Conservation (phyloP, 176 grass and related monocot species). For the Lolium multiflorum region DNA sequence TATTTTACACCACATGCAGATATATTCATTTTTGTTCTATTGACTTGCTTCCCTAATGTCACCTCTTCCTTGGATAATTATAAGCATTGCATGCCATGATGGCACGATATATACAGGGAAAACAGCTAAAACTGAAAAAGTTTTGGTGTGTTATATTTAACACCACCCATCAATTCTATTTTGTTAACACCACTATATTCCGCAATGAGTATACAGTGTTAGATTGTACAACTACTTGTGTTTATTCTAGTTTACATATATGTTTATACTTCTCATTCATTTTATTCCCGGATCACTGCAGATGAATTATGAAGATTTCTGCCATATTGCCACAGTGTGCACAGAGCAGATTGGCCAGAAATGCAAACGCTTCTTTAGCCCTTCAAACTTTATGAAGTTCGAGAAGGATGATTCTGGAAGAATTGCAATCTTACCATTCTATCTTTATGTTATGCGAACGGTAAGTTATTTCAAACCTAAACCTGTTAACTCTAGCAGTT, state of each 20-base stretch:
- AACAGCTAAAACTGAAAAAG: background rate
- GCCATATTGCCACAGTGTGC: conserved; percentile 95
- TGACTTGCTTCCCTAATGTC: conserved; percentile 5
- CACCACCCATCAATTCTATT: background rate
- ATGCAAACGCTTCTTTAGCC: conserved; percentile 95
- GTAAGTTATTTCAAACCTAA: conserved; percentile 57
- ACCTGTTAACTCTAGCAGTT: conserved; percentile 3
- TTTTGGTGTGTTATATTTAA: background rate
- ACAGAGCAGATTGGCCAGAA: conserved; percentile 98
- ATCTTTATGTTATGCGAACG: conserved; percentile 98
- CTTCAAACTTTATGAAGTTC: conserved; percentile 99
- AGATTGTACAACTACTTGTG: conserved; percentile 6
- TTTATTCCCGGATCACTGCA: conserved; percentile 43
- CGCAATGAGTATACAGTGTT: background rate
- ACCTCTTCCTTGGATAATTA: background rate
- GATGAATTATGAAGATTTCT: conserved; percentile 99
- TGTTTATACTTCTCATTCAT: conserved; percentile 29
- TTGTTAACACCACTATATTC: background rate
- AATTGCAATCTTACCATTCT: conserved; percentile 97
- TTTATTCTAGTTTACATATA: conserved; percentile 5
- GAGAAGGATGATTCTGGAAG: conserved; percentile 99
- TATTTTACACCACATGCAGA: conserved; percentile 1
- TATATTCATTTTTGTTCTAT: background rate
- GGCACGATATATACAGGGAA: background rate
- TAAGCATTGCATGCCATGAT: background rate